phyloP scores from a whole-genome alignment of 257 asterid species.

The Paraleonurus japonicus region DNA sequence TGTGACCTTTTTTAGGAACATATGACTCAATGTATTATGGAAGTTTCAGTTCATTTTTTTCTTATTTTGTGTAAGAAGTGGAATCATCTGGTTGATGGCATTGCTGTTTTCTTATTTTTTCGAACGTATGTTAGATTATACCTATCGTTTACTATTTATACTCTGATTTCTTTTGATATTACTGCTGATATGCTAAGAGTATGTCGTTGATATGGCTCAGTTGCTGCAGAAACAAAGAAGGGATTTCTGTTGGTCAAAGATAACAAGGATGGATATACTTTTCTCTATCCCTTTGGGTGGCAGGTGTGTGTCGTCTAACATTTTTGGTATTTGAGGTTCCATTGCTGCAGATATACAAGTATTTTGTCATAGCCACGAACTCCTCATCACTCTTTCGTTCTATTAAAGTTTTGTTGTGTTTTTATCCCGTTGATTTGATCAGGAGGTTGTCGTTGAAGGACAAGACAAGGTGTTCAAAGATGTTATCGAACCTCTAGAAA shows the following conservation, averaged over 20 bases:
- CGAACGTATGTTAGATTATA: not conserved
- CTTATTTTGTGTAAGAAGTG: not conserved
- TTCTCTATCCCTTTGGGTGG: constrained; percentile 91
- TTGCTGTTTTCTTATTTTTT: not conserved
- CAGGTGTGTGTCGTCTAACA: constrained; percentile 49
- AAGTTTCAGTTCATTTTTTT: not conserved
- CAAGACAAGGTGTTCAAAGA: constrained; percentile 97
- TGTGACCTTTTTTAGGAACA: constrained; percentile 24
- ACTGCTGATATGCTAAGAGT: constrained; percentile 50
- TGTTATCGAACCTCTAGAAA: constrained; percentile 93
- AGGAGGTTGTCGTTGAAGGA: constrained; percentile 89
- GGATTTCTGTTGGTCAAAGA: constrained; percentile 73
- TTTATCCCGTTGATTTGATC: constrained; percentile 23
- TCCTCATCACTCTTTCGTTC: not conserved
- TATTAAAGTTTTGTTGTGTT: constrained; percentile 6
- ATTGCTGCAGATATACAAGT: not conserved
- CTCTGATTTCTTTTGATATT: constrained; percentile 17
- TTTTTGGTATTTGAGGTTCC: not conserved
- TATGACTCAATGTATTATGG: not conserved
- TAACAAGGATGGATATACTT: constrained; percentile 81
- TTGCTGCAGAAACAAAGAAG: constrained; percentile 88
- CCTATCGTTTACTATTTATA: constrained; percentile 1
- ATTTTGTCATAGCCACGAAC: constrained; percentile 1
- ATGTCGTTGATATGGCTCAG: constrained; percentile 71
- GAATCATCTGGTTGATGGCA: not conserved